Evolutionary conservation across 2,329 filamentous ascomycete genomes (phyloP).

Genomic region (Graphilbum sp.): DNA sequence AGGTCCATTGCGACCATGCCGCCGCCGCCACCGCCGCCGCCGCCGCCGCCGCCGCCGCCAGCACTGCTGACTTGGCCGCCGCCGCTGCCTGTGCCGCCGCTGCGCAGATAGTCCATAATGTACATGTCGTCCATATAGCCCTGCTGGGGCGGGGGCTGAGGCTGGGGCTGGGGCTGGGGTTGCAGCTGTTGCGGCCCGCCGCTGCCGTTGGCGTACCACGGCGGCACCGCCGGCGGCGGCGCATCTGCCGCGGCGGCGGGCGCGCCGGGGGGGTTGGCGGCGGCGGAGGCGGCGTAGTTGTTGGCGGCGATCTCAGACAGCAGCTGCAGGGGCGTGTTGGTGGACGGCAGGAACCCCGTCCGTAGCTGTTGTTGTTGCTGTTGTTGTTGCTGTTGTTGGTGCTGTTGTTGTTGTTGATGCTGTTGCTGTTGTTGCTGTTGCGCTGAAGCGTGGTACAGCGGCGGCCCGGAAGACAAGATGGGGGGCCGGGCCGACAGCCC

Average conservation of each 20-base stretch:
- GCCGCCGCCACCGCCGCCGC: background rate
- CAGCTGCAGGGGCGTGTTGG: conserved; percentile 37
- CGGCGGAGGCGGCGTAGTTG: conserved; percentile 13
- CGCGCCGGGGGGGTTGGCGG: conserved; percentile 6
- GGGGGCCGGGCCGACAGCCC: background rate
- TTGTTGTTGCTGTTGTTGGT: conserved; percentile 11
- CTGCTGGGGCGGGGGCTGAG: no score
- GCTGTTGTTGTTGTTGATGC: conserved; percentile 7
- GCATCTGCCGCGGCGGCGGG: conserved; percentile 5
- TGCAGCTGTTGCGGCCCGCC: conserved; percentile 11
- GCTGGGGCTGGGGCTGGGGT: background rate
- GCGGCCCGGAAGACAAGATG: background rate
- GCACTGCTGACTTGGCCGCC: no score
- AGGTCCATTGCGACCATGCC: background rate
- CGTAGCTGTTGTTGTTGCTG: conserved; percentile 10
- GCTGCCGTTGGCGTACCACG: conserved; percentile 2
- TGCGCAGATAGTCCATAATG: no score
- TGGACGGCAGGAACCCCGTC: conserved; percentile 12
- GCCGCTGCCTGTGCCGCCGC: no score
- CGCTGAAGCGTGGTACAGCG: no score
- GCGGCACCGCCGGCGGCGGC: conserved; percentile 1
- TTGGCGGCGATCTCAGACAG: conserved; percentile 40
- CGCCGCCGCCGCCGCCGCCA: no score
- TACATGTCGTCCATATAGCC: no score
- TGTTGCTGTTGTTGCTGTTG: conserved; percentile 1